Evolutionary conservation across 2,329 filamentous ascomycete species (phyloP), one percentile per base, ranked within the genome.

Genomic region (Claviceps citrina): DNA sequence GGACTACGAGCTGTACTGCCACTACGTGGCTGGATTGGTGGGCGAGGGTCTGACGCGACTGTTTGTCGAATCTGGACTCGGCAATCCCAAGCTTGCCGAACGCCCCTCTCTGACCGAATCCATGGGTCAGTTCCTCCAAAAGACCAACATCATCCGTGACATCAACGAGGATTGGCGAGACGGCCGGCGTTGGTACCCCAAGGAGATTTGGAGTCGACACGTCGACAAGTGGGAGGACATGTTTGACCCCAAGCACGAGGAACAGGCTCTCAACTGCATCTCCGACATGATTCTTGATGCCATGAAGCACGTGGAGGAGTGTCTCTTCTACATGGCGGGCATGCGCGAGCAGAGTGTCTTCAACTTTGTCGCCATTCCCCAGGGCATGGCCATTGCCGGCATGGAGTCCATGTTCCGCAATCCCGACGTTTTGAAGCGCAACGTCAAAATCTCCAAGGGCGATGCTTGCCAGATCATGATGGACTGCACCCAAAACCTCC

Each of bases 131-230:
- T 94, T 98, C 62, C 67, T 98, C 45, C 91, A 98, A 57, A 94
- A 98, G 69, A 93, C 86, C 48, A 98, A 98, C 69, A 95, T 98
- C 59, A 95, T 96, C 56, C 84, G 91, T 56, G 91, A 98, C 58
- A 74, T 96, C 47, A 77, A 79, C 51, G 91, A 98, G 60, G 91
- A 98, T 56, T 79, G 79, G 51, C 73, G 83, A 43, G 91, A 96
- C 60, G 78, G 81, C 51, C 77, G 91, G 46, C 78, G 84, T 43
- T 98, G 94, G 71, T 98, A 85, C 77, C 91, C 91, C 38, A 83
- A 81, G 60, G 86, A 94, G 64, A 85, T 98, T 55, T 98, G 91
- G 91, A 85, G 82, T 56, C 93, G 94, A 69, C 78, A 98, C 56
- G 87, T 95, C 39, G 75, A 83, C 51, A 76, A 81, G 28, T 96